phyloP scores from a whole-genome alignment of 2,329 filamentous ascomycete genomes.

The Neofusicoccum umdonicola region DNA sequence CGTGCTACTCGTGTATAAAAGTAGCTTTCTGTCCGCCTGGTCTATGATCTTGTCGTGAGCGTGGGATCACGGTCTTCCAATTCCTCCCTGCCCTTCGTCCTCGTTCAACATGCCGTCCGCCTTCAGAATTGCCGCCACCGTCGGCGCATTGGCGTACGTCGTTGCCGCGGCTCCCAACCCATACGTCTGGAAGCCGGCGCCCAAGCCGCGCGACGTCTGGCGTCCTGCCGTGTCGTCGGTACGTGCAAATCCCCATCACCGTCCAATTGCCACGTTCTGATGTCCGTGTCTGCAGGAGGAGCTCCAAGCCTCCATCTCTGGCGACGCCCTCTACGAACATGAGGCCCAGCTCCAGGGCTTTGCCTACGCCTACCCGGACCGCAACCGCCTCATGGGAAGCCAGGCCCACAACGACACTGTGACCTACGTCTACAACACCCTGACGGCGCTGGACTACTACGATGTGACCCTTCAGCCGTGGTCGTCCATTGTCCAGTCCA shows the following conservation, averaged over 20 bases:
- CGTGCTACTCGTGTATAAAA: neutral
- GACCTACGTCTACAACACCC: slow-evolving; percentile 33
- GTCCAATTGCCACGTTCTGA: neutral
- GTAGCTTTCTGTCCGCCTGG: neutral
- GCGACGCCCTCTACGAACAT: slow-evolving; percentile 28
- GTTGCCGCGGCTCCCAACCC: neutral
- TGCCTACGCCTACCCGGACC: slow-evolving; percentile 36
- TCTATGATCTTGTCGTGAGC: neutral
- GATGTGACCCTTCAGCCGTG: slow-evolving; percentile 33
- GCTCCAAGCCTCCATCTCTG: slow-evolving; percentile 32
- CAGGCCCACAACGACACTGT: slow-evolving; percentile 41
- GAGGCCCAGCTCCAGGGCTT: slow-evolving; percentile 35
- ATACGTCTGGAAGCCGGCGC: slow-evolving; percentile 5
- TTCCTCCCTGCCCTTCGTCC: neutral
- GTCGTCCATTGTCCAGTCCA: slow-evolving; percentile 24
- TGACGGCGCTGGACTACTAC: slow-evolving; percentile 39
- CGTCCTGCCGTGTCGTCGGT: slow-evolving; percentile 2
- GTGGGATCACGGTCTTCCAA: neutral
- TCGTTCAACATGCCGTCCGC: slow-evolving; percentile 6
- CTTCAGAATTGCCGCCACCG: neutral
- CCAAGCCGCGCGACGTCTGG: neutral
- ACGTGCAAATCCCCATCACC: neutral
- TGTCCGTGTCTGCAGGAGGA: slow-evolving; percentile 23
- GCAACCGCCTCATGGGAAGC: slow-evolving; percentile 39
- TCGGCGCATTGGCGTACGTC: neutral